Evolutionary conservation across 441 rosid species (phyloP), one percentile per base, ranked within the genome.

Genomic region (Corymbia calophylla): DNA sequence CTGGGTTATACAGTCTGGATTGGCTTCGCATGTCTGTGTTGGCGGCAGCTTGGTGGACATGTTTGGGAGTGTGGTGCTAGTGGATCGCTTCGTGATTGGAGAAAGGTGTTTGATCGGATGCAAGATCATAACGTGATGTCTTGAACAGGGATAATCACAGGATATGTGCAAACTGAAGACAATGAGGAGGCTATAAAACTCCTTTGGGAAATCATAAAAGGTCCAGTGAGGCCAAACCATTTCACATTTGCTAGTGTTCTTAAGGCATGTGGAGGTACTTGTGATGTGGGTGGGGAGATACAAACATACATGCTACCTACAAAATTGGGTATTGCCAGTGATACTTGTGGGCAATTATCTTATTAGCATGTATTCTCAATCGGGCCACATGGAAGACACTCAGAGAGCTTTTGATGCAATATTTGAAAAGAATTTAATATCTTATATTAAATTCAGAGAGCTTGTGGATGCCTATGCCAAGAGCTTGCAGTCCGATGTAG

Each of bases 81-180:
- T 64, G 73, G 73, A 15, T n/a, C 1, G 19, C 73, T 64, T 64
- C 4, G n/a, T 64, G 35, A 64, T 15, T 64, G 9, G 9, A 3
- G 19, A 64, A 15, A 64, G 73, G 35, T 64, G 21, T 15, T 7
- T 64, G 73, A 64, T n/a, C 19, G 11, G 11, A 92, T 94, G 95
- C 90, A 90, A 48, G 93, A 91, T 73, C 95, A 92, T 80, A 94
- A 93, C 88, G 95, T 94, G 16, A 96, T 95, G 95, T 93, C 96
- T 47, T 95, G 96, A 96, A 95, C 97, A 27, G 93, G 95, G 27
- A 91, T 95, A 89, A 93, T 96, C 70, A 91, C 94, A 14, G 96
- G 94, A 49, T 93, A 92, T 91, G 89, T 93, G 53, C 53, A 14
- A 2, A 53, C 17, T 14, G 17, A 53, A 53, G 53, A 53, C 16